These are phyloP conservation scores for Brassica nigra DNA, from an alignment of 345 rosid species.

Conservation along the genomic window DNA sequence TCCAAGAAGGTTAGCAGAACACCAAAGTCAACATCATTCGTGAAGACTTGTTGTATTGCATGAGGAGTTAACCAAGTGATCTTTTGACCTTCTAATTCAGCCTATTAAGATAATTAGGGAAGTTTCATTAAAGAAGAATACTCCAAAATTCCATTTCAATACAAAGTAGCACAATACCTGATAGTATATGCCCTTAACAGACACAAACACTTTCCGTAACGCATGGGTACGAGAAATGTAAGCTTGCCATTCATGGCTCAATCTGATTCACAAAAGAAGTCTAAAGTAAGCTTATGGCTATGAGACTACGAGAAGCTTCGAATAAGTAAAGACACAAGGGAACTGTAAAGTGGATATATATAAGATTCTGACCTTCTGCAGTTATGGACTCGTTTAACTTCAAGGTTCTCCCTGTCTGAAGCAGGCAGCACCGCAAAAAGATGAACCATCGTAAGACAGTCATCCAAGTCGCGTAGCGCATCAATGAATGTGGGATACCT, in stretches of 20 bases:
- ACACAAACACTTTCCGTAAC: constrained; percentile 77
- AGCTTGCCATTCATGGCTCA: constrained; percentile 98
- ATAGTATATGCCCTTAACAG: constrained; percentile 95
- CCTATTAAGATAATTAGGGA: constrained; percentile 51
- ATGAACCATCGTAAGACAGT: constrained; percentile 88
- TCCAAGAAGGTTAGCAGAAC: constrained; percentile 89
- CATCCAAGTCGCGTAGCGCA: constrained; percentile 95
- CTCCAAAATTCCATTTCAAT: too few species aligned
- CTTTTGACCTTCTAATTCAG: constrained; percentile 93
- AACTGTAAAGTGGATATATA: not conserved
- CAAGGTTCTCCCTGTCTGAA: constrained; percentile 70
- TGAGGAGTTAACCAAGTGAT: constrained; percentile 97
- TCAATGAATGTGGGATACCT: constrained; percentile 89
- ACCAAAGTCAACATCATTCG: constrained; percentile 84
- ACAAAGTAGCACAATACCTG: constrained; percentile 59
- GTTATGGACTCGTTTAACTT: constrained; percentile 72
- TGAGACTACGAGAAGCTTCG: not conserved
- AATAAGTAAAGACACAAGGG: not conserved
- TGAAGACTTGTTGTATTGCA: constrained; percentile 85
- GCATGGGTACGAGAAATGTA: constrained; percentile 77
- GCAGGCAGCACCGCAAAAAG: constrained; percentile 94
- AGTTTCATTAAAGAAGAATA: constrained; percentile 20
- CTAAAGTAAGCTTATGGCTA: not conserved
- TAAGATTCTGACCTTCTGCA: constrained; percentile 66
- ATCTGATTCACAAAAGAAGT: constrained; percentile 49